Conservation (phyloP, 768 basidiomycete genomes). For the Dendrothele bispora region DNA sequence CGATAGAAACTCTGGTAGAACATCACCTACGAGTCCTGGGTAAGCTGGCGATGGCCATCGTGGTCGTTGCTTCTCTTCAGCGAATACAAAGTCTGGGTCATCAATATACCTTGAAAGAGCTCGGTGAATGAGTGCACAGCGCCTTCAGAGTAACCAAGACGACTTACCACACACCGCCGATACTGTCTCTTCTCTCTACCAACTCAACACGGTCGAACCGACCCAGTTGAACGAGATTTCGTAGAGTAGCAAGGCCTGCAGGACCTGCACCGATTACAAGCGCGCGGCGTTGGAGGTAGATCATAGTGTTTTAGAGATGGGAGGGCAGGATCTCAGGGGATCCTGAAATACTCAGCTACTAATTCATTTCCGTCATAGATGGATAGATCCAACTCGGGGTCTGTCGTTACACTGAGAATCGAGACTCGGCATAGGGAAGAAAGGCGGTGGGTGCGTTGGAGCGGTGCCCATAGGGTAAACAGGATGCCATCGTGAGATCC, state of each 20-base stretch:
- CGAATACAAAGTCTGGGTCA: neutral
- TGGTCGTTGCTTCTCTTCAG: conserved; percentile 14
- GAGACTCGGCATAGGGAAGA: too few species aligned
- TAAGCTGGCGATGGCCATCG: conserved; percentile 52
- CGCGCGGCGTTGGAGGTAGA: too few species aligned
- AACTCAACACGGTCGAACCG: conserved; percentile 43
- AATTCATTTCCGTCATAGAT: too few species aligned
- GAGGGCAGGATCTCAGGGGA: too few species aligned
- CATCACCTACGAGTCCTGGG: conserved; percentile 47
- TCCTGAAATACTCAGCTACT: too few species aligned
- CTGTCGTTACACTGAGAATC: too few species aligned
- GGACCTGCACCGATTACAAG: conserved; percentile 52
- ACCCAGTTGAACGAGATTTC: conserved; percentile 41
- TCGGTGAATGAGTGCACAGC: neutral
- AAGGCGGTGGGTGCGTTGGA: too few species aligned
- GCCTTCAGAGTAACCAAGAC: neutral
- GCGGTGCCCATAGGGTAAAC: too few species aligned
- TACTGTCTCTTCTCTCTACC: conserved; percentile 44
- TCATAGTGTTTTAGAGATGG: too few species aligned
- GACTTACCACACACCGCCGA: conserved; percentile 50
- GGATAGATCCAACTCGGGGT: too few species aligned
- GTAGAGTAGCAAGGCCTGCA: conserved; percentile 46
- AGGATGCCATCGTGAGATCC: too few species aligned
- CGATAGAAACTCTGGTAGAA: conserved; percentile 43
- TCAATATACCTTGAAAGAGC: neutral